Evolutionary conservation across 2,329 filamentous ascomycete species (phyloP), one percentile per base, ranked within the genome.

Genomic region (Ophiostoma himal-ulmi): DNA sequence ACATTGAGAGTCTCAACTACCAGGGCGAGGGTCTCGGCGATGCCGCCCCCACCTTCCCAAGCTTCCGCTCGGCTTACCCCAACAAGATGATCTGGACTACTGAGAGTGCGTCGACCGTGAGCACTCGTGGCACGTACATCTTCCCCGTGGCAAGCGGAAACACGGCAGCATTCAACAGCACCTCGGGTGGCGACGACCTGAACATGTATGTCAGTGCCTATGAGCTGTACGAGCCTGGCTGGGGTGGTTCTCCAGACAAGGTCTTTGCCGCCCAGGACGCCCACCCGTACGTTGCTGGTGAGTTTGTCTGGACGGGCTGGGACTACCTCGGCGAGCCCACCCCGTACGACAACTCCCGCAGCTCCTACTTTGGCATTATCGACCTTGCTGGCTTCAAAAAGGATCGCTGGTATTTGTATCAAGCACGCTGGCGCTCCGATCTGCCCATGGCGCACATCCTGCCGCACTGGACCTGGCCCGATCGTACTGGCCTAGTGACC

Each of bases 371-470:
- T 65, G 85, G 85, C 11, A 85, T 87, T 71, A 80, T 87, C 39
- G 85, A 87, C 70, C 77, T 87, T 7, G 85, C 85, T 0, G 85
- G 85, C 0, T 87, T 87, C 76, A 80, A 79, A 70, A 87, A 87
- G 76, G 84, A 87, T 71, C 79, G 85, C 0, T 87, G 82, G 75
- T 86, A 81, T 73, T 74, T 86, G 4, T 87, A 87, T 72, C 85
- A 86, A 74, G 76, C 84, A 0, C 81, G 83, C 8, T 87, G 85
- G 85, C 77, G 81, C 2, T 78, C 84, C 0, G 81, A 83, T 20
- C 69, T 84, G 0, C 76, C 73, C 1, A 80, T 82, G 76, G 84
- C 83, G 3, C 84, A 86, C 73, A 82, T 87, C 22, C 79, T 86
- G 0, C 85, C 85, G 1, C 85, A 86, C 74, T 87, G 85, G 85